Evolutionary conservation across 2,329 filamentous ascomycete genomes (phyloP), one percentile per base, ranked within the genome.

Genomic region (Monosporascus sp.): DNA sequence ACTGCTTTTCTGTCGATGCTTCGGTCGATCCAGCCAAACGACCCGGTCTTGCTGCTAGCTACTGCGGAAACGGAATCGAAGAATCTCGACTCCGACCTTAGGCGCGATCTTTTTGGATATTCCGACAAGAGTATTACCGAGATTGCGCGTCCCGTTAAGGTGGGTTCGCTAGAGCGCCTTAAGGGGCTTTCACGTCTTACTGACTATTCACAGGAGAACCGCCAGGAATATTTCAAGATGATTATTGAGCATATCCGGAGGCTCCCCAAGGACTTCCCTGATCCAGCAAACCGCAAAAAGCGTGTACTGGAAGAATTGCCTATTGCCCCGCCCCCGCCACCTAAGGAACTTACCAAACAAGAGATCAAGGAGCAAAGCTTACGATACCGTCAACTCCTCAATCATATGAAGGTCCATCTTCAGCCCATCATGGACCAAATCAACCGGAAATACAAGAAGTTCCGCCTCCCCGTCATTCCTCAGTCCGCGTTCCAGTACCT

Each of bases 361-460:
- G 90, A 97, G 65, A 80, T 89, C 55, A 91, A 91, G 67, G 83
- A 82, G 2, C 85, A 93, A 68, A 88, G 88, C 71, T 88, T 91
- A 71, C 83, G 84, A 57, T 95, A 99, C 66, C 86, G 90, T 48
- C 85, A 93, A 59, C 83, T 87, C 11, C 79, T 97, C 51, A 97
- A 97, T 68, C 76, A 87, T 54, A 76, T 99, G 59, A 99, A 97
- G 75, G 85, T 96, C 40, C 79, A 87, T 51, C 84, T 99, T 52
- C 92, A 97, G 70, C 91, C 90, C 2, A 90, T 97, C 61, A 97
- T 99, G 91, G 93, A 99, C 61, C 91, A 97, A 71, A 90, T 99
- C 67, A 94, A 96, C 69, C 79, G 81, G 57, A 91, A 88, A 67
- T 96, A 96, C 73, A 90, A 87, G 67, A 91, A 91, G 61, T 97